Base-by-base conservation (phyloP, 2,329 filamentous ascomycete genomes). In the Paramyrothecium roridum region DNA sequence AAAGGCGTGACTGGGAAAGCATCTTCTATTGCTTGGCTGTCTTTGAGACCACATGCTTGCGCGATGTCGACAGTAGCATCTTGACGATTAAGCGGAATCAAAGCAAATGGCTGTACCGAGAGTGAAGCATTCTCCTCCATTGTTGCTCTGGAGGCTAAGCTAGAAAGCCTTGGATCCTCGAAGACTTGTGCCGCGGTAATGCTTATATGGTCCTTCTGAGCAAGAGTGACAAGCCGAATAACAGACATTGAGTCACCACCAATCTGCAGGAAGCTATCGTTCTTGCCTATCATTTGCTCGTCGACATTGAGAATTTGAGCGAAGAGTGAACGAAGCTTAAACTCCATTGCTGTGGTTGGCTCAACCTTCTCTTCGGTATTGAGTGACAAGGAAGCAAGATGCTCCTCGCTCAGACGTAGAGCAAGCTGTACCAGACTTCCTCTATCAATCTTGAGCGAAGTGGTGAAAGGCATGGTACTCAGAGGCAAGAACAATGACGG, bases 191-290 rank as follows among this genome's bases (percentile, higher is more conserved):
- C 71, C 1, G 79, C 75, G 3, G 71, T 74, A 22, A 79, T 60
- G 2, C 65, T 55, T 17, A 78, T 58, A 10, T 67, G 67, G 8
- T 61, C 60, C 3, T 61, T 65, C 52, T 71, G 67, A 3, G 74
- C 74, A 30, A 67, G 64, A 3, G 75, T 68, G 1, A 77, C 74
- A 2, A 79, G 64, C 52, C 69, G 72, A 75, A 80, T 79, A 1
- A 77, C 76, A 12, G 69, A 68, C 10, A 80, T 67, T 0, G 77
- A 80, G 63, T 80, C 76, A 7, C 77, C 76, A 2, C 76, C 76
- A 3, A 76, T 65, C 0, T 65, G 67, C 58, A 78, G 71, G 66
- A 78, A 78, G 63, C 68, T 71, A 58, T 73, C 71, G 2, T 68
- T 58, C 1, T 65, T 61, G 1, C 66, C 60, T 23, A 74, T 58